Evolutionary conservation across 208 protist species (phyloP), one percentile per base, ranked within the genome.

Genomic region (Acanthamoeba royreba): DNA sequence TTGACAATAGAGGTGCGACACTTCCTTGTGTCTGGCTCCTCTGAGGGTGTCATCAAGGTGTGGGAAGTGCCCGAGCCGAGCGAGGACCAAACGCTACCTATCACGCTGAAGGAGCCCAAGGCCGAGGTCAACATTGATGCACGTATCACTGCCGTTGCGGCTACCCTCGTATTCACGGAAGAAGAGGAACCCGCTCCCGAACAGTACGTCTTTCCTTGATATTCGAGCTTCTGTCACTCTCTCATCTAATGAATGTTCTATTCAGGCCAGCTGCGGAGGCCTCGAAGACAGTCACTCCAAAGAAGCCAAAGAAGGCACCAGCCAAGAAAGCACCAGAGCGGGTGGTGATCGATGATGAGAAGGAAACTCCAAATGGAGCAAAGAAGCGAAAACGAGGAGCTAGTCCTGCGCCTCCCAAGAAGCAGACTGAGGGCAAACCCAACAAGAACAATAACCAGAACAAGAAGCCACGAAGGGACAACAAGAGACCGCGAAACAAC

Each of bases 101-200:
- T 61, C 45, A 40, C 43, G 47, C 4, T 87, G 28, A 87, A 55
- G 43, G n/a, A 49, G 47, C 77, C 77, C 42, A 58, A 61, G 42
- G 77, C 77, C 77, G 47, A 61, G n/a, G 45, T 49, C n/a, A 87
- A 87, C 77, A 28, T 87, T 31, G 77, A 87, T 46, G 77, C 77
- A 15, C 77, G 77, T 17, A 49, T 87, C 45, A 87, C 77, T 28
- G 47, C 45, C 7, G 77, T 87, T 31, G 47, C 77, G 8, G 31
- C 77, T 11, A 35, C 77, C 8, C 25, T 87, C 28, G 77, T 87
- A 40, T 61, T 42, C 55, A 31, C 31, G 7, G 28, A 49, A 22
- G 66, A 46, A 15, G 66, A 77, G 66, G 66, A 77, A 7, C 52
- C 25, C 52, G 19, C 52, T 28, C 0, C 66, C 33, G 15, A 40